Base-by-base conservation (phyloP, 2,329 filamentous ascomycete genomes). In the Cladosporium sp. region DNA sequence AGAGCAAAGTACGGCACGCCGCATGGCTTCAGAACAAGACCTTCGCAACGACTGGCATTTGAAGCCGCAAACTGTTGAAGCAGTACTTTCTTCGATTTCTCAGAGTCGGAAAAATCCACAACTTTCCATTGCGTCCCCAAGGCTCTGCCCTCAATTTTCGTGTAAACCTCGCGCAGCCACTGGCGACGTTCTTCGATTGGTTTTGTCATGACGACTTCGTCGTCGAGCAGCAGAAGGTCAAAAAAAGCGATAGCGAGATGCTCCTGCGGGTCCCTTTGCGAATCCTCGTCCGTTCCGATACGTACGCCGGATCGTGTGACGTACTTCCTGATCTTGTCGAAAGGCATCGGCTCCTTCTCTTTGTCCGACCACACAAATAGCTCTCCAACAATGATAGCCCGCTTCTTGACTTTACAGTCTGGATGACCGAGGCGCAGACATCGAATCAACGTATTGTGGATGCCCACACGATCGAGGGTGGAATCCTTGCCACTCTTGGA, bases 401-500 rank as follows among this genome's bases (percentile, higher is more conserved):
- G 77, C 7, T 71, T 72, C 22, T 75, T 77, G 57, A 95, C 69
- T 9, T 71, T 77, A 64, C 86, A 86, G 7, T 77, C 73, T 0
- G 74, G 56, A 1, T 71, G 70, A 3, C 82, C 82, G 33, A 95
- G 74, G 7, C 75, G 75, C 4, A 95, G 72, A 3, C 85, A 84
- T 3, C 82, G 72, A 38, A 77, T 74, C 52, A 95, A 82, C 1
- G 77, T 77, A 2, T 77, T 76, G 51, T 87, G 83, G 18, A 95
- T 68, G 1, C 73, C 74, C 9, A 68, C 60, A 33, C 86, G 80
- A 66, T 95, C 90, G 48, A 72, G 65, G 0, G 89, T 95, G 42
- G 89, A 92, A 59, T 95, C 88, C 65, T 93, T 95, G 54, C 90
- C 89, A 62, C 89, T 93, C 66, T 95, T 96, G 9, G 89, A 95